Base-by-base conservation (phyloP, 768 basidiomycete species). In the Porpolomopsis calyptriformis region DNA sequence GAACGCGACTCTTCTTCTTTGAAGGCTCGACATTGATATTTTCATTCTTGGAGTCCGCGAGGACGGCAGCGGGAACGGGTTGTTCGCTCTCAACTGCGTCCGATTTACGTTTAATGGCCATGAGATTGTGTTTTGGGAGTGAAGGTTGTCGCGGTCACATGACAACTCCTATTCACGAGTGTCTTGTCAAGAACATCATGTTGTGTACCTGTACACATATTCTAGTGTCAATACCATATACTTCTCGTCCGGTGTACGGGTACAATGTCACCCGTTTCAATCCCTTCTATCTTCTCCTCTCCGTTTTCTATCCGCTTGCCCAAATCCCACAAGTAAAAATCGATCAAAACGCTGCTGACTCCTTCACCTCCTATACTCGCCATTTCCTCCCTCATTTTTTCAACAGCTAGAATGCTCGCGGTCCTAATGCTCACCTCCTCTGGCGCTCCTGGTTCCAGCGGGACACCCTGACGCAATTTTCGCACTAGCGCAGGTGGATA, bases 191-290 rank as follows among this genome's bases (percentile, higher is more conserved):
- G n/a, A n/a, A n/a, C n/a, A n/a, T n/a, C n/a, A n/a, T n/a, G n/a
- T n/a, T n/a, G n/a, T n/a, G n/a, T n/a, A n/a, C n/a, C n/a, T n/a
- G n/a, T n/a, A n/a, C n/a, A n/a, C n/a, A n/a, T n/a, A n/a, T n/a
- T n/a, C n/a, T n/a, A n/a, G n/a, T n/a, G n/a, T n/a, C 66, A 91
- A 64, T 91, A 91, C 88, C 88, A 91, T 23, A 85, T 83, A 52
- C 85, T 84, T 61, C 88, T 72, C 19, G 83, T 90, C 43, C 82
- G 74, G 57, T 91, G 88, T 24, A 77, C 74, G 14, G 88, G 86
- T 5, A 80, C 65, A 50, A 85, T 67, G 46, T 72, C 67, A 12
- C 62, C 65, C 8, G 72, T 76, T 48, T 74, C 61, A 10, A 85
- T 68, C 0, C 76, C 82, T 25, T 79, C 73, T 3, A 86, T 66